Percentiles rank a stretch among this genome's conserved stretches.
Evolutionary conservation across 805 yeast genomes (phyloP).

Genomic region (Lipomyces starkeyi): DNA sequence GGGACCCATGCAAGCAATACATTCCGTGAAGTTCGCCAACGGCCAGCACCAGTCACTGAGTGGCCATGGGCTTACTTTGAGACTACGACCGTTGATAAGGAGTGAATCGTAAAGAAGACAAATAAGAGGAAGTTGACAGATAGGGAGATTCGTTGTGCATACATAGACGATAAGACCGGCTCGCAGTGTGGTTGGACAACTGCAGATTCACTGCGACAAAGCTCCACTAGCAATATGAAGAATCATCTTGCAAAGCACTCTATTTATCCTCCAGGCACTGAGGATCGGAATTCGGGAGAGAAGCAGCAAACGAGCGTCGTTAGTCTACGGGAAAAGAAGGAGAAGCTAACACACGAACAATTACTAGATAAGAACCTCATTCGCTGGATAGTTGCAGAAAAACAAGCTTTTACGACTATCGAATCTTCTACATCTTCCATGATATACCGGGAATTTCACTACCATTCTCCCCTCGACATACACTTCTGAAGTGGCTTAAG

Average conservation of each 20-base stretch:
- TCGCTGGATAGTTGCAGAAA: constrained; percentile 6
- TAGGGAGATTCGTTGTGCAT: neutral
- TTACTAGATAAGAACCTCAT: constrained; percentile 5
- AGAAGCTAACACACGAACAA: constrained; percentile 1
- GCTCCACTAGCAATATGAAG: neutral
- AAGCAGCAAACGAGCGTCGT: constrained; percentile 2
- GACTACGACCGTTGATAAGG: constrained; percentile 4
- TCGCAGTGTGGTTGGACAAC: neutral
- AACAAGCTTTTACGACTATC: neutral
- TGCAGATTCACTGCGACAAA: neutral
- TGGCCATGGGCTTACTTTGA: constrained; percentile 7
- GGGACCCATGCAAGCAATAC: neutral
- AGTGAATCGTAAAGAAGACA: constrained; percentile 4
- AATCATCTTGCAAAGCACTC: neutral
- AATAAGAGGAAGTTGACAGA: constrained; percentile 6
- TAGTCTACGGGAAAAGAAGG: constrained; percentile 2
- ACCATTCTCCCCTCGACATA: neutral
- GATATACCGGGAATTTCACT: constrained; percentile 9
- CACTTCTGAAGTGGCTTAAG: neutral
- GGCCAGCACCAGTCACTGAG: constrained; percentile 7
- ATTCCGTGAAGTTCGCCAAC: neutral
- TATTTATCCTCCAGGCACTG: neutral
- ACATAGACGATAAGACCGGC: neutral
- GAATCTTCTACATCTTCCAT: neutral
- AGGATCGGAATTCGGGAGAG: neutral